Conservation (phyloP, 164 flowering plant genomes). For the Hamamelis virginiana region DNA sequence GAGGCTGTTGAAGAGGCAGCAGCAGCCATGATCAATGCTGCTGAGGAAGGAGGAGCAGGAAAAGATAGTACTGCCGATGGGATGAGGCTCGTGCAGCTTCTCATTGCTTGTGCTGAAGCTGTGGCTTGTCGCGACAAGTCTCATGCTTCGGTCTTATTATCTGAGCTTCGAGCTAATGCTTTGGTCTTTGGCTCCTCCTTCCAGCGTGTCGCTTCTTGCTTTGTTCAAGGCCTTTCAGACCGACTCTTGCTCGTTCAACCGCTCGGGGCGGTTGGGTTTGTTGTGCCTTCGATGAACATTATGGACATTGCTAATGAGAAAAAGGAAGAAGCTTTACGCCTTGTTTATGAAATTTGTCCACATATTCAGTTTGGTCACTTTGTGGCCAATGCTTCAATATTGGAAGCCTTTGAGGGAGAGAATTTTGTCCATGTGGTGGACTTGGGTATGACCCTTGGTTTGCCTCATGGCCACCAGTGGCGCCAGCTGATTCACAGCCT, state of each 20-base stretch:
- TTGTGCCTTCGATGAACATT: constrained; percentile 20
- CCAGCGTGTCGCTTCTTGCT: constrained; percentile 69
- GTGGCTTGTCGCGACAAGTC: constrained; percentile 66
- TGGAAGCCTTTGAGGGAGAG: constrained; percentile 80
- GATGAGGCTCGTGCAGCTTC: constrained; percentile 52
- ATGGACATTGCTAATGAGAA: constrained; percentile 28
- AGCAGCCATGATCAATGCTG: constrained; percentile 13
- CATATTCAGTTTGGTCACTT: constrained; percentile 61
- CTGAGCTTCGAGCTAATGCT: constrained; percentile 52
- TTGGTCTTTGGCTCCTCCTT: constrained; percentile 64
- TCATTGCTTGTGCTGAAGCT: constrained; percentile 62
- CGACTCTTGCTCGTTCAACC: constrained; percentile 51
- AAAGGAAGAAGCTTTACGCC: constrained; percentile 52
- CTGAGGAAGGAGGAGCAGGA: constrained; percentile 13
- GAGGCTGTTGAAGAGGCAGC: constrained; percentile 53
- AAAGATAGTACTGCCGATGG: constrained; percentile 36
- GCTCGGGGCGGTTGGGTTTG: constrained; percentile 43
- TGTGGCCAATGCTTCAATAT: constrained; percentile 48
- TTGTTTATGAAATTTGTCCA: constrained; percentile 58
- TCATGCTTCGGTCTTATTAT: constrained; percentile 47
- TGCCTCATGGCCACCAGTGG: constrained; percentile 62
- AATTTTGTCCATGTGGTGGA: constrained; percentile 60
- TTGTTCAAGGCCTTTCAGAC: constrained; percentile 56
- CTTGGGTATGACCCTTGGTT: constrained; percentile 59
- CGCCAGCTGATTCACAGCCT: constrained; percentile 47